Conservation (phyloP, 768 basidiomycete species). For the Serpula lacrymans region DNA sequence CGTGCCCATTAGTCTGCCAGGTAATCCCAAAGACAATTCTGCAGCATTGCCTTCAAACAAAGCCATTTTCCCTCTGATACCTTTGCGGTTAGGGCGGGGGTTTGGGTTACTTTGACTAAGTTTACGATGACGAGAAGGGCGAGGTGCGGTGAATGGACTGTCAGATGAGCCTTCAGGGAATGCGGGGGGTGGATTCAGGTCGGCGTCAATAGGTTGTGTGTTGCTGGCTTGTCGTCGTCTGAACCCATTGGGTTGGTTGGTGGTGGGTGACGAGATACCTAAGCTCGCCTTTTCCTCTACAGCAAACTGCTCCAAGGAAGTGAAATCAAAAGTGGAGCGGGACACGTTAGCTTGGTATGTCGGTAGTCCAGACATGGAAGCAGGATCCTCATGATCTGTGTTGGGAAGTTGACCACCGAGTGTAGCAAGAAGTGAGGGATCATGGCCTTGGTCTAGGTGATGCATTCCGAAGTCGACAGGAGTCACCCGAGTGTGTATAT, state of each 20-base stretch:
- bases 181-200: constrained; percentile 8
- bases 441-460: constrained; percentile 40
- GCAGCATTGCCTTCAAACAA: constrained; percentile 70
- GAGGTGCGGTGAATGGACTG: constrained; percentile 20
- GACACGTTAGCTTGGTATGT: constrained; percentile 64
- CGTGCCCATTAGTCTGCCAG: constrained; percentile 29
- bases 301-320: constrained; percentile 74
- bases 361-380: constrained; percentile 48
- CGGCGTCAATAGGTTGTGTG: constrained; percentile 5
- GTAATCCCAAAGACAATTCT: constrained; percentile 47
- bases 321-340: constrained; percentile 67
- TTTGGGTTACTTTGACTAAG: constrained; percentile 77
- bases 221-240: constrained; percentile 13
- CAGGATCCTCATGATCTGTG: constrained; percentile 27
- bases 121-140: constrained; percentile 72
- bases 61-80: constrained; percentile 80
- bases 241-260: constrained; percentile 18
- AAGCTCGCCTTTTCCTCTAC: constrained; percentile 61
- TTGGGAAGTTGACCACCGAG: constrained; percentile 14
- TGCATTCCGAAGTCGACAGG: constrained; percentile 34
- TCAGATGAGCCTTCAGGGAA: constrained; percentile 12
- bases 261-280: constrained; percentile 49
- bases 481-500: neutral
- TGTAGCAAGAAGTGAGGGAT: constrained; percentile 43
- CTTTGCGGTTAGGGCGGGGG: constrained; percentile 58